Base-by-base conservation (phyloP, 225 moss, liverwort and hornwort genomes). In the Antitrichia curtipendula region DNA sequence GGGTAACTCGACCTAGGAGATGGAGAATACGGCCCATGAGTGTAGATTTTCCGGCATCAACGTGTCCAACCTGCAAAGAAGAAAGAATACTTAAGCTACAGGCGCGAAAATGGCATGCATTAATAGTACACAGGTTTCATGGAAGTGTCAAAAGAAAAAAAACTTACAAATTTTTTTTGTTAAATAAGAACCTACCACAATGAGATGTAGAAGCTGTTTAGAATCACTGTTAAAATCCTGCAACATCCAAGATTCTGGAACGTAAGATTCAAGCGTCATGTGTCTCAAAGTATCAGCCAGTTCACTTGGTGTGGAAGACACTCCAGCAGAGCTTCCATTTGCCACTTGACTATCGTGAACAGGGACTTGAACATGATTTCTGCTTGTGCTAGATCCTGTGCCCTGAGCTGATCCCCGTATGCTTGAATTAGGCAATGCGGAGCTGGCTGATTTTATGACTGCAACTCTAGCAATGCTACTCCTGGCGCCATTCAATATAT, bases 31-130 rank as follows among this genome's bases (percentile, higher is more conserved):
- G 96, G 50, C 99, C 99, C 97, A 99, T 96, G 18, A 99, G 94
- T 20, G 99, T 96, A 68, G 97, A 99, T 88, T 99, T 97, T 76
- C 99, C 99, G 52, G 96, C 99, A 89, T 99, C 97, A 81, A 99
- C 97, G 88, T 99, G 98, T 81, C 98, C 98, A 86, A 98, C 92
- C 97, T 97, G 86, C 89, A 93, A 71, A 65, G 83, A 83, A 78
- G 38, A 78, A 83, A 84, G 16, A 45, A 79, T 59, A 76, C 62
- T 83, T 88, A 76, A 70, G 63, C 70, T 87, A 45, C 61, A 84
- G 12, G 69, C 49, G 83, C 53, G 43, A 56, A 82, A 81, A 72
- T 58, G 40, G 43, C 38, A 83, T 52, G 57, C 41, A 76, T 40
- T 22, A 87, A 66, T 65, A 59, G 28, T 62, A 86, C 61, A 68